Evolutionary conservation across 2,329 filamentous ascomycete genomes (phyloP), one percentile per base, ranked within the genome.

Genomic region (Fusarium sp.): DNA sequence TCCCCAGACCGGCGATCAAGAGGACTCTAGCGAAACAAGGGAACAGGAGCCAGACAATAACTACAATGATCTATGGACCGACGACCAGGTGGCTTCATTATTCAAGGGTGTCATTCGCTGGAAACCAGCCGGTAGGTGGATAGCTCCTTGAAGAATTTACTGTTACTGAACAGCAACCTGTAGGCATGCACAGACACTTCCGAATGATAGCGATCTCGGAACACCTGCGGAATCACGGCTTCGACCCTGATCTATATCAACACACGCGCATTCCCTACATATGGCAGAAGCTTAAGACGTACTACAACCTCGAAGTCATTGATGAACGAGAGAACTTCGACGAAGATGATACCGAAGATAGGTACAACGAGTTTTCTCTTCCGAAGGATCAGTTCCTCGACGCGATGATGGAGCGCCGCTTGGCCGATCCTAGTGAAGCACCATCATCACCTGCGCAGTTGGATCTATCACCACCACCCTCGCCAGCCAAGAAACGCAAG

Each of bases 121-220:
- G 92, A 99, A 99, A 79, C 96, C 96, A n/a, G 95, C 95, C 43
- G 95, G 94, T 93, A 78, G 71, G 78, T 67, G 20, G 15, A 13
- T 47, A 32, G 24, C 47, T 44, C 16, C 29, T 25, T 27, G 13
- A 5, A 27, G 8, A 44, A 29, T 46, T 61, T 43, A 40, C 34
- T 27, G 57, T 65, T 59, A 64, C 61, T 66, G 15, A 63, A 72
- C 46, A 34, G n/a, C 20, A 38, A 6, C 12, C 8, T 45, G 4
- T 70, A 93, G 93, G 94, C 65, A 92, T 97, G 86, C 94, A 97
- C 83, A 97, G 95, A 79, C 94, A 97, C 80, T 97, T 97, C 78
- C 91, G 93, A 65, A 94, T 98, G 86, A 90, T 97, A 69, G 90
- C 93, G 11, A 93, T 98, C 62, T 91, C 91, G 46, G 90, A 94